Evolutionary conservation across 1,284 basidiomycete genomes (phyloP), one percentile per base, ranked within the genome.

Genomic region (Apiotrichum porosum): DNA sequence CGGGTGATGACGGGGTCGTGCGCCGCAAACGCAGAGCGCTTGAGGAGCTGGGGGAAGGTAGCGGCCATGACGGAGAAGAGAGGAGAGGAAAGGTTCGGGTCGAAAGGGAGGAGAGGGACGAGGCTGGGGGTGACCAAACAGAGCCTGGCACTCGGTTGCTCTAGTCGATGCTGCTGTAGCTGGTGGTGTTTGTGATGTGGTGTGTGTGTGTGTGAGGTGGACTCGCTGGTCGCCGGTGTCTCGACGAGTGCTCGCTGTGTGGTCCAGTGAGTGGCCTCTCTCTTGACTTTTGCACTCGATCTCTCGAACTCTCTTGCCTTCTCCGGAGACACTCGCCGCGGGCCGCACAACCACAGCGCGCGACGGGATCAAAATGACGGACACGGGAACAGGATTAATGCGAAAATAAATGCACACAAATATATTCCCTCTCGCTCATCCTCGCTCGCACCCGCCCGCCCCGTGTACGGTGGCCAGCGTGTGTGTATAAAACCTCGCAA

Each of bases 1-100:
- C 72, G 65, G 17, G 68, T 62, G 52, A 74, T 70, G 28, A 64
- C 44, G 6, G 71, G 69, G 56, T 74, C 72, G 54, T 70, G 66
- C 14, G 66, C 54, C 9, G 62, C 61, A 53, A 74, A 71, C 34
- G 63, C 57, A 26, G 68, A 63, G 28, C 63, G 60, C 36, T 62
- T 59, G 23, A 74, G 61, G 23, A 74, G 63, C 33, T 68, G 54
- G 12, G 68, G 65, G 53, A 73, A 71, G 24, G 60, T 55, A 15
- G 58, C 42, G 9, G 65, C 60, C 65, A 65, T 65, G 36, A 45
- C 46, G 41, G 44, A 23, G 21, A 40, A 21, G 17, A 42, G 15
- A 37, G 23, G 42, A 22, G 26, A 15, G 31, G n/a, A 28, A 21
- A 23, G 41, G 18, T 13, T 19, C 3, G 15, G 21, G n/a, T n/a